A percentile compares a stretch with the other conserved stretches of the same genome.
phyloP scores from a whole-genome alignment of 1,284 basidiomycete genomes.

The Singerocomus rubriflavus region DNA sequence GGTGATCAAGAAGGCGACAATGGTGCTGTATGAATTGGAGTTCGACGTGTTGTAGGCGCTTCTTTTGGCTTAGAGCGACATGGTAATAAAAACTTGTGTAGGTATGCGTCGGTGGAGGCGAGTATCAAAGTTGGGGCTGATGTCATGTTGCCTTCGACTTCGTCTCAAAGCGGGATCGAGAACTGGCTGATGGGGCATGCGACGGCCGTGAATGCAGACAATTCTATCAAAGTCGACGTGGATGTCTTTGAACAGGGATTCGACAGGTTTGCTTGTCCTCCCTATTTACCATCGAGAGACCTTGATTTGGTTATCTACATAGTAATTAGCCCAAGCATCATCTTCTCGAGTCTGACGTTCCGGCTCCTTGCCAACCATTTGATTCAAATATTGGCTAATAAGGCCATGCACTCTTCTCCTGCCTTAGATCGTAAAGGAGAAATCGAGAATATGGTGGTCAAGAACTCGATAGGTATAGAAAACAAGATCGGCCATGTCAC shows the following conservation, averaged over 20 bases:
- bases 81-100: background rate
- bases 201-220: slow-evolving; percentile 19
- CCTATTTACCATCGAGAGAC: background rate
- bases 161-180: slow-evolving; percentile 20
- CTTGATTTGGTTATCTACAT: too few species aligned
- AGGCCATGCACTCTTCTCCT: background rate
- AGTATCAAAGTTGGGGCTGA: slow-evolving; percentile 13
- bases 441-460: slow-evolving; percentile 27
- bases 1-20: slow-evolving; percentile 27
- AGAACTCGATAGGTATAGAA: slow-evolving; percentile 16
- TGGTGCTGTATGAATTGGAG: slow-evolving; percentile 26
- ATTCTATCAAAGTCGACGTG: slow-evolving; percentile 5
- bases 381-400: background rate
- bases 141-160: slow-evolving; percentile 17
- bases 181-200: slow-evolving; percentile 29
- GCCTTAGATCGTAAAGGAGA: slow-evolving; percentile 7
- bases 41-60: slow-evolving; percentile 23
- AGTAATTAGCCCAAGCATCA: background rate
- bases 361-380: background rate
- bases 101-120: slow-evolving; percentile 19
- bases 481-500: background rate
- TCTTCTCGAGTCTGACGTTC: background rate
- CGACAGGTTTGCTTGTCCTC: slow-evolving; percentile 24
- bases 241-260: slow-evolving; percentile 31
- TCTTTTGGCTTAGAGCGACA: too few species aligned